phyloP scores from a whole-genome alignment of 2,329 filamentous ascomycete species.

The Ramularia endophylla region DNA sequence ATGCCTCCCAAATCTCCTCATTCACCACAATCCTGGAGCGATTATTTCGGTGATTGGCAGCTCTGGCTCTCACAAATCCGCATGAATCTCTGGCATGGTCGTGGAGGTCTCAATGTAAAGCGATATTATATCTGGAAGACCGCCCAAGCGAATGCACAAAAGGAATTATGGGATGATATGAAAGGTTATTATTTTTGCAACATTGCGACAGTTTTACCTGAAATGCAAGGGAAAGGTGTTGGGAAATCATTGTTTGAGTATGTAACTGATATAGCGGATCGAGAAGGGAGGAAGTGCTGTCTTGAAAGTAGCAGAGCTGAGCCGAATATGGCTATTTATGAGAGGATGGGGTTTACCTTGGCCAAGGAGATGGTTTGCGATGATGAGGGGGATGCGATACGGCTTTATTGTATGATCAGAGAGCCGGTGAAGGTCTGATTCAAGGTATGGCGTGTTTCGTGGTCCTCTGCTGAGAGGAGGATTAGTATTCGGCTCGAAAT shows the following conservation, averaged over 20 bases:
- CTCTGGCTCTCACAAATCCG: slow-evolving; percentile 59
- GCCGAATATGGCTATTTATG: slow-evolving; percentile 67
- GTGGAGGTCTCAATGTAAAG: slow-evolving; percentile 61
- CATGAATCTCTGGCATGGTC: slow-evolving; percentile 63
- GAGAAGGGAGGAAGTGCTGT: slow-evolving; percentile 60
- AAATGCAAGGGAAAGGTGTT: slow-evolving; percentile 60
- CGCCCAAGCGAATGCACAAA: slow-evolving; percentile 57
- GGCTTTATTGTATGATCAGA: slow-evolving; percentile 42
- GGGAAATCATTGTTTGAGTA: slow-evolving; percentile 59
- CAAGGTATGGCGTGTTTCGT: too few species aligned
- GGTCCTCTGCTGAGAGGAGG: too few species aligned
- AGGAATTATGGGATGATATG: slow-evolving; percentile 57
- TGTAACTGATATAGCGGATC: slow-evolving; percentile 59
- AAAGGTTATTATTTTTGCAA: slow-evolving; percentile 72
- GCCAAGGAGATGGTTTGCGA: slow-evolving; percentile 61
- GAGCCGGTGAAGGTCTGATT: slow-evolving; percentile 30
- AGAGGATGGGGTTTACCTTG: slow-evolving; percentile 61
- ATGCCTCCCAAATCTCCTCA: slow-evolving; percentile 48
- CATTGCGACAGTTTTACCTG: slow-evolving; percentile 63
- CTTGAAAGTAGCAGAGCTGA: slow-evolving; percentile 62
- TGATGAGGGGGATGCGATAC: slow-evolving; percentile 51
- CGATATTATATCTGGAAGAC: slow-evolving; percentile 70
- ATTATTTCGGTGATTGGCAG: slow-evolving; percentile 55
- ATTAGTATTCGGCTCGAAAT: too few species aligned
- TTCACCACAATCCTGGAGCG: slow-evolving; percentile 51